A percentile compares a stretch with the other conserved stretches of the same genome.
Evolutionary conservation across 1,139 yeast genomes (phyloP).

Genomic region (Hanseniaspora gamundiae): DNA sequence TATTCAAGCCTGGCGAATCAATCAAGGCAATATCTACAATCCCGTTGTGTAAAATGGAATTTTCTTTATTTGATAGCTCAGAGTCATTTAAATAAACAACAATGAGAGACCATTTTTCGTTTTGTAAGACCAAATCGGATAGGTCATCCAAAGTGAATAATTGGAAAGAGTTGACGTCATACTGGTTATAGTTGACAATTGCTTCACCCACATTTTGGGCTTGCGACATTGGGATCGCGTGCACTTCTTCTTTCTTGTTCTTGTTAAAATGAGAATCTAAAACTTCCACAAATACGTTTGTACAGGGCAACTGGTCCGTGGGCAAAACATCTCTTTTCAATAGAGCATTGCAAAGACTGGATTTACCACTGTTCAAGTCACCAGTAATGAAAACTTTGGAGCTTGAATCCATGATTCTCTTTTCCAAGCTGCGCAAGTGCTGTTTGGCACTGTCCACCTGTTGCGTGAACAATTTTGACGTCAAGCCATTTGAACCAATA

Average conservation of each 20-base stretch:
- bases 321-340: constrained; percentile 71
- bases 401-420: constrained; percentile 80
- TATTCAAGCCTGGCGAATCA: constrained; percentile 94
- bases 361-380: constrained; percentile 92
- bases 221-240: constrained; percentile 64
- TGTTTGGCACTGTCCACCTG: constrained; percentile 33
- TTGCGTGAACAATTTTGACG: constrained; percentile 15
- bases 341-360: constrained; percentile 88
- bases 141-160: constrained; percentile 42
- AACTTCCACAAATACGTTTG: constrained; percentile 92
- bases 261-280: constrained; percentile 67
- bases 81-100: constrained; percentile 71
- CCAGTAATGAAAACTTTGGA: constrained; percentile 96
- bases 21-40: constrained; percentile 84
- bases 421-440: constrained; percentile 64
- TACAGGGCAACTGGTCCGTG: constrained; percentile 96
- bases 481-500: constrained; percentile 4
- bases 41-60: constrained; percentile 75
- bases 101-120: constrained; percentile 59
- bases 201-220: constrained; percentile 22
- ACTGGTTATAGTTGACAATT: constrained; percentile 34
- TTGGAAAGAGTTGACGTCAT: constrained; percentile 56
- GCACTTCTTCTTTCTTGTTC: constrained; percentile 72
- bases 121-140: constrained; percentile 59
- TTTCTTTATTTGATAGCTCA: constrained; percentile 25